Percentiles rank a stretch among this genome's conserved stretches.
phyloP scores from a whole-genome alignment of 1,284 basidiomycete species.

The Ustilago cynodontis region DNA sequence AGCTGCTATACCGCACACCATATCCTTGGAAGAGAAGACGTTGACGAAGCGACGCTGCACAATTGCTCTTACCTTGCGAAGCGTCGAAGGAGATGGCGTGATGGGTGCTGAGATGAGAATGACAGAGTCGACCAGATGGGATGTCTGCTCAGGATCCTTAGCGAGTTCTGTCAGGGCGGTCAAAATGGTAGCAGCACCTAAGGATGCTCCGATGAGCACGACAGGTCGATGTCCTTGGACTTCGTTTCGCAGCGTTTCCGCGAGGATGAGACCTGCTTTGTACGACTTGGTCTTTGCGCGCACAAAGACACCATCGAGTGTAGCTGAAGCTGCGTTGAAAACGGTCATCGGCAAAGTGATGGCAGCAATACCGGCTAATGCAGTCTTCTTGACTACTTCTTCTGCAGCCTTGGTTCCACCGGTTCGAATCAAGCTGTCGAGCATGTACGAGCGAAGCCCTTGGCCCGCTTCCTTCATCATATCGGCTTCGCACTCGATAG shows the following conservation, averaged over 20 bases:
- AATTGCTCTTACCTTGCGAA: slow-evolving; percentile 71
- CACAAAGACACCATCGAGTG: slow-evolving; percentile 71
- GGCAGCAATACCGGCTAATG: slow-evolving; percentile 74
- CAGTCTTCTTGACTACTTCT: slow-evolving; percentile 74
- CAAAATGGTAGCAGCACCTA: slow-evolving; percentile 74
- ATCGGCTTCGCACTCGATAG: slow-evolving; percentile 55
- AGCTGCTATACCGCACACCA: slow-evolving; percentile 73
- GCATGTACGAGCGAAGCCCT: slow-evolving; percentile 55
- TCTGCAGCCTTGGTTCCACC: slow-evolving; percentile 56
- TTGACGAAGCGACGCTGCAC: slow-evolving; percentile 73
- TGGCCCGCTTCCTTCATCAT: slow-evolving; percentile 59
- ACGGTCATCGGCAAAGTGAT: slow-evolving; percentile 73
- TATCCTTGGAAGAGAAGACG: slow-evolving; percentile 72
- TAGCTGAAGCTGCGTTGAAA: slow-evolving; percentile 66
- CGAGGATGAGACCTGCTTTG: slow-evolving; percentile 73
- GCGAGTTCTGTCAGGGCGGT: slow-evolving; percentile 73
- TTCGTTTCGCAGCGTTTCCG: slow-evolving; percentile 74
- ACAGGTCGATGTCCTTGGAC: slow-evolving; percentile 75
- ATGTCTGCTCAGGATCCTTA: slow-evolving; percentile 47
- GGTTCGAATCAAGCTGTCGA: slow-evolving; percentile 48
- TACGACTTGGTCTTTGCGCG: slow-evolving; percentile 59
- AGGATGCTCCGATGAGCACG: slow-evolving; percentile 73
- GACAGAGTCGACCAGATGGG: slow-evolving; percentile 73
- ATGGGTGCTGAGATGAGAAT: slow-evolving; percentile 71
- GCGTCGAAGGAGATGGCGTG: slow-evolving; percentile 71